These are phyloP conservation scores for Lasiosphaeria ovina DNA, from an alignment of 495 filamentous ascomycete genomes.

Conservation along the genomic window DNA sequence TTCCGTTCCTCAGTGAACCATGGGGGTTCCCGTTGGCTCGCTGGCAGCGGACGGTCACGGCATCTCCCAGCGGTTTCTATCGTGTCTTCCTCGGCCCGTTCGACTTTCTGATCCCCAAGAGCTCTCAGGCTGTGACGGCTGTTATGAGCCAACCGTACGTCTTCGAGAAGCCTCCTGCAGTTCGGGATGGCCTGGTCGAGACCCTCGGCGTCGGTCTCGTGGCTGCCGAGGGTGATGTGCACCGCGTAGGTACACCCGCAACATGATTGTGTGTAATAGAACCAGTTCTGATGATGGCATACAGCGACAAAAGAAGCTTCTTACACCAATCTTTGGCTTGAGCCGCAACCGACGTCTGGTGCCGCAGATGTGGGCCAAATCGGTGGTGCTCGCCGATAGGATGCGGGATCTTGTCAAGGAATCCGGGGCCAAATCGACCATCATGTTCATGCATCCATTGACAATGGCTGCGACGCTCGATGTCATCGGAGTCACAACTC, in stretches of 20 bases:
- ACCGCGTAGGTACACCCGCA: neutral
- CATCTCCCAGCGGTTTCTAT: constrained; percentile 2
- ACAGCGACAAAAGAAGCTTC: constrained; percentile 6
- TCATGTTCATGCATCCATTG: constrained; percentile 3
- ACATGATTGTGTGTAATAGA: neutral
- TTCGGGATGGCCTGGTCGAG: constrained; percentile 6
- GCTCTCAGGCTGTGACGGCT: constrained; percentile 1
- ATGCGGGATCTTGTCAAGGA: neutral
- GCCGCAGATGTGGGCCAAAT: constrained; percentile 6
- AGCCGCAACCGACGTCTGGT: constrained; percentile 3
- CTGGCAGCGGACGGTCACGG: neutral
- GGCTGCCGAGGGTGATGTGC: constrained; percentile 1
- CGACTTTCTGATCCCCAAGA: constrained; percentile 6
- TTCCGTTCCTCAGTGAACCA: constrained; percentile 4
- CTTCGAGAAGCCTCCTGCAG: neutral
- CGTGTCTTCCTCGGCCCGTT: constrained; percentile 6
- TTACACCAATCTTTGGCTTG: constrained; percentile 4
- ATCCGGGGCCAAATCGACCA: neutral
- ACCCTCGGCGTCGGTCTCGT: constrained; percentile 1
- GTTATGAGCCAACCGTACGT: constrained; percentile 5
- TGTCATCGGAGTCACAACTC: constrained; percentile 2
- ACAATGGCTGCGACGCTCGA: constrained; percentile 3
- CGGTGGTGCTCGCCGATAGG: neutral
- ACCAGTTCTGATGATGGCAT: neutral
- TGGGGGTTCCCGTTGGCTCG: constrained; percentile 3